Percentiles rank a stretch among this genome's conserved stretches.
Conservation (phyloP, 176 grass and related monocot species). For the Bonia amplexicaulis region DNA sequence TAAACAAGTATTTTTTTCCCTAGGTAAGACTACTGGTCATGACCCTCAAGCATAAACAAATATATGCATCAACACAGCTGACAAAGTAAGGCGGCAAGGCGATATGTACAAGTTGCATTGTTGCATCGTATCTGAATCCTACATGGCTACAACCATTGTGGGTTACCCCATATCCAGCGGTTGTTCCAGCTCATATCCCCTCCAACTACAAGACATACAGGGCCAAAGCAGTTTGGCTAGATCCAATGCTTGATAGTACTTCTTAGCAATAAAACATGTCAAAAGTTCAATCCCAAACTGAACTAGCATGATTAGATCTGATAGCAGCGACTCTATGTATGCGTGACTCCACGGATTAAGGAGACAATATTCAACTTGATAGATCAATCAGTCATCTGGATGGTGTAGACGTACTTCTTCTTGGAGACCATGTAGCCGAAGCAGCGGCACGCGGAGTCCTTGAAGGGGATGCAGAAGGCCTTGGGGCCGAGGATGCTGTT, state of each 20-base stretch:
- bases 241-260: neutral
- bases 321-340: neutral
- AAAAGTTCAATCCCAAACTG: neutral
- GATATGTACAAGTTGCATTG: neutral
- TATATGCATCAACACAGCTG: neutral
- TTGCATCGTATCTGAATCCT: neutral
- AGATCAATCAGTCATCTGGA: constrained; percentile 21
- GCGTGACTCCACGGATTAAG: neutral
- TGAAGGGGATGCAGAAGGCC: constrained; percentile 71
- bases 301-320: neutral
- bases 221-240: neutral
- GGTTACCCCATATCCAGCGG: neutral
- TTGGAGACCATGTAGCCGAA: constrained; percentile 71
- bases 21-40: constrained; percentile 3
- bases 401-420: constrained; percentile 82
- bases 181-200: neutral
- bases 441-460: constrained; percentile 74
- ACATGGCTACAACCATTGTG: neutral
- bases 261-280: neutral
- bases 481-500: constrained; percentile 60
- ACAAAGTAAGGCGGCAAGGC: constrained; percentile 2
- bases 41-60: neutral
- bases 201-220: neutral
- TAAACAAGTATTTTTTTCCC: neutral
- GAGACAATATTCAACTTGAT: neutral